Base-by-base conservation (phyloP, 1,284 basidiomycete species). In the Athelia sp. region DNA sequence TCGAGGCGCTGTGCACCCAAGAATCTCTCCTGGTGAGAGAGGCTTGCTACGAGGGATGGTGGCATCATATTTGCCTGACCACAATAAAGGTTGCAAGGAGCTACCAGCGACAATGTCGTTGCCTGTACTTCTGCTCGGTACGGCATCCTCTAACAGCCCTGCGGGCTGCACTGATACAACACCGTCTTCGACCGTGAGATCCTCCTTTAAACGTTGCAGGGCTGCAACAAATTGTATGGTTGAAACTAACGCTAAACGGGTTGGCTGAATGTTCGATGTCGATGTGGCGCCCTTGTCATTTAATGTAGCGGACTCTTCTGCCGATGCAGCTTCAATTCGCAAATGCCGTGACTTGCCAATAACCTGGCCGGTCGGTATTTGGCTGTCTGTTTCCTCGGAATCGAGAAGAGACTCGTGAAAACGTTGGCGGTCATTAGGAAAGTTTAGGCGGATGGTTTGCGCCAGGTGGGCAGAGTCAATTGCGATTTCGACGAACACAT, bases 401-500 rank as follows among this genome's bases (percentile, higher is more conserved):
- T 77, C 73, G 21, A 87, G 56, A 9, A 90, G 62, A n/a, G 73
- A 69, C 52, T 80, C 74, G 47, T 73, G 67, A 61, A 91, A 90
- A n/a, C 60, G 62, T 24, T 70, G 65, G n/a, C 84, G 76, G 52
- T 85, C 76, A 35, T 81, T 79, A 2, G 97, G 93, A 58, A 99
- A 93, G 68, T 99, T 99, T 53, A 88, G 75, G 4, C 95, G 83
- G 49, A 99, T 78, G 1, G 93, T 92, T 54, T 91, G 79, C 1
- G 77, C 74, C 18, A 99, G 78, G 67, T 98, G 95, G 2, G 72
- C 62, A 1, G 87, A 82, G 65, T 99, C 96, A 59, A 99, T 93
- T 4, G 82, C 79, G 57, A 99, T 99, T 69, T 99, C 97, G 31
- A 99, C 97, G 63, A 99, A 99, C 50, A 99, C 79, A 63, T 99